These are phyloP conservation scores for Phytophthora cactorum DNA, from an alignment of 352 stramenopile species.

Conservation along the genomic window DNA sequence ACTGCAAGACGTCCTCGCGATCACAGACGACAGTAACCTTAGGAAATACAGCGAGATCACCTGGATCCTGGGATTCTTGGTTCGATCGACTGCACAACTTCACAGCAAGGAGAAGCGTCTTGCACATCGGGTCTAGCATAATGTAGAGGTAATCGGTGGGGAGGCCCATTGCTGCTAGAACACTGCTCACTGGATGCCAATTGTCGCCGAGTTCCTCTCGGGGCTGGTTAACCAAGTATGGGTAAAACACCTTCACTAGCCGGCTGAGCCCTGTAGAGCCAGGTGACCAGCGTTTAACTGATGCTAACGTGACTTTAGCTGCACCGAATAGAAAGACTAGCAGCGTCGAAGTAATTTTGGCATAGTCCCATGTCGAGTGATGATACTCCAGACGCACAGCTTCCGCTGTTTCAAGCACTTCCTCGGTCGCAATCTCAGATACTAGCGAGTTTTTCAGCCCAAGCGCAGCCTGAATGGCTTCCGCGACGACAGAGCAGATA, in stretches of 20 bases:
- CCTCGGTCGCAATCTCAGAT: constrained; percentile 50
- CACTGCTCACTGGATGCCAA: constrained; percentile 43
- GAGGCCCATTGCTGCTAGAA: constrained; percentile 35
- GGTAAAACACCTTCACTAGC: constrained; percentile 73
- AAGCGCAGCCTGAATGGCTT: constrained; percentile 27
- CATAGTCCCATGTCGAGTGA: constrained; percentile 36
- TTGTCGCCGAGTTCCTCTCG: constrained; percentile 47
- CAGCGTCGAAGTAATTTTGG: constrained; percentile 33
- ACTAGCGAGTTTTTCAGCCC: constrained; percentile 40
- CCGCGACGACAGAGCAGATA: constrained; percentile 23
- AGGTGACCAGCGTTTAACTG: constrained; percentile 1
- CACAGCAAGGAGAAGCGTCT: constrained; percentile 56
- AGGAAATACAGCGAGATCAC: constrained; percentile 29
- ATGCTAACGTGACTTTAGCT: not conserved
- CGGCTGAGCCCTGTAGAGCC: constrained; percentile 39
- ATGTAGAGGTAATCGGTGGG: constrained; percentile 27
- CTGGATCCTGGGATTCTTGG: constrained; percentile 21
- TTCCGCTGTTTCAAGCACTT: constrained; percentile 42
- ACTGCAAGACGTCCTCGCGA: constrained; percentile 46
- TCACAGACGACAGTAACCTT: constrained; percentile 63
- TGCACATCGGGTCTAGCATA: constrained; percentile 57
- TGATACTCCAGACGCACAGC: constrained; percentile 33
- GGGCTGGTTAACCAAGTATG: constrained; percentile 63
- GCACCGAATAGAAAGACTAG: constrained; percentile 20
- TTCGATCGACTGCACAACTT: constrained; percentile 21